Percentiles rank a stretch among this genome's conserved stretches.
Evolutionary conservation across 371 early-diverging fungal species (phyloP).

Genomic region (Mucor irregularis): DNA sequence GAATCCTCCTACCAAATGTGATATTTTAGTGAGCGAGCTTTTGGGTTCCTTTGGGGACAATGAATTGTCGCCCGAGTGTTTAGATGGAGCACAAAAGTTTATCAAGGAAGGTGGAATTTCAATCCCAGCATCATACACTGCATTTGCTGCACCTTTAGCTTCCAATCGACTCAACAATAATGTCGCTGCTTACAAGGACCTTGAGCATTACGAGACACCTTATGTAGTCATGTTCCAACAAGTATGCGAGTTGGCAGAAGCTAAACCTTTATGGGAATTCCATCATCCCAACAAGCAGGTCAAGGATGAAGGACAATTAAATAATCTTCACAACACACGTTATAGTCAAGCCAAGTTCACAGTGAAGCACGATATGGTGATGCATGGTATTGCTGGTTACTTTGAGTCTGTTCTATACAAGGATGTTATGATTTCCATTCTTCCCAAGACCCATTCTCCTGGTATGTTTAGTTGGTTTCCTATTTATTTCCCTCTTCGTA

Average conservation of each 20-base stretch:
- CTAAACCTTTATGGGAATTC: constrained; percentile 82
- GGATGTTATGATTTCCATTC: constrained; percentile 81
- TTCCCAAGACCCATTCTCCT: constrained; percentile 82
- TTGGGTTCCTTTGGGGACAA: constrained; percentile 97
- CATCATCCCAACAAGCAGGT: constrained; percentile 66
- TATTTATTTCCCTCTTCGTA: constrained; percentile 86
- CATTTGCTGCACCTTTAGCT: constrained; percentile 85
- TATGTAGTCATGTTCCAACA: constrained; percentile 92
- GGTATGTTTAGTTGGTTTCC: constrained; percentile 98
- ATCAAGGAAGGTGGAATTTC: constrained; percentile 87
- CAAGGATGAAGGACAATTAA: constrained; percentile 49
- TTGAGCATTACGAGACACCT: constrained; percentile 78
- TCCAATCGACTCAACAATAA: constrained; percentile 76
- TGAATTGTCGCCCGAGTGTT: constrained; percentile 95
- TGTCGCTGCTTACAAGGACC: constrained; percentile 66
- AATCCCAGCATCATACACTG: constrained; percentile 82
- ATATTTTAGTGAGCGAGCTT: constrained; percentile 90
- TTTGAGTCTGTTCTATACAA: constrained; percentile 90
- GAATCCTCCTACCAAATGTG: constrained; percentile 79
- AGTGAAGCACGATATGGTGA: constrained; percentile 55
- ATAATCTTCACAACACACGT: constrained; percentile 76
- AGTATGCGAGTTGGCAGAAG: constrained; percentile 63
- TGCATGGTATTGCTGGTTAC: constrained; percentile 95
- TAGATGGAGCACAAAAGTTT: constrained; percentile 88
- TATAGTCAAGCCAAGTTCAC: constrained; percentile 58